Conservation (phyloP, 306 rosid species). For the Quillaja saponaria region DNA sequence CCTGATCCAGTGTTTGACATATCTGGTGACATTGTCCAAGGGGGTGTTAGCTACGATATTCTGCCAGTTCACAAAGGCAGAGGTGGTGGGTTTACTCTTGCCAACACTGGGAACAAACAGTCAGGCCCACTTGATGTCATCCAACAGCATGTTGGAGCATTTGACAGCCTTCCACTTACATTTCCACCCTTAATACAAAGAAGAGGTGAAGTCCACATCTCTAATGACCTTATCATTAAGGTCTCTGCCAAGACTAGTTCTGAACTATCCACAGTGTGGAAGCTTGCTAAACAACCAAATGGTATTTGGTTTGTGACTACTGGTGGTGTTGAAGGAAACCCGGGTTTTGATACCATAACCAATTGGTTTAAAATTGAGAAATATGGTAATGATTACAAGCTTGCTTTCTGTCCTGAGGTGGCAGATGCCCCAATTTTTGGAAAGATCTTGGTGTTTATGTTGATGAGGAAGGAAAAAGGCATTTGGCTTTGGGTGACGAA, state of each 20-base stretch:
- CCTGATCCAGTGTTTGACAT: conserved; percentile 31
- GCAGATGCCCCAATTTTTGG: conserved; percentile 52
- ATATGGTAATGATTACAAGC: conserved; percentile 38
- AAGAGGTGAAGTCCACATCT: conserved; percentile 1
- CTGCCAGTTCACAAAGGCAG: conserved; percentile 19
- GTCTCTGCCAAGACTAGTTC: conserved; percentile 8
- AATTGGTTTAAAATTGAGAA: conserved; percentile 51
- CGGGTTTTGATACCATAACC: conserved; percentile 19
- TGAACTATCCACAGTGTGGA: conserved; percentile 33
- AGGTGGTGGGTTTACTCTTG: conserved; percentile 32
- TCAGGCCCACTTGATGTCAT: conserved; percentile 38
- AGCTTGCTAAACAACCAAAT: conserved; percentile 1
- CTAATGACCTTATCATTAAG: conserved; percentile 39
- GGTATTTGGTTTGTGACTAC: conserved; percentile 25
- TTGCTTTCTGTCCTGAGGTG: conserved; percentile 60
- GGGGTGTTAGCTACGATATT: conserved; percentile 18
- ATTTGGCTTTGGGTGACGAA: conserved; percentile 37
- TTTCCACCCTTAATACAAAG: conserved; percentile 20
- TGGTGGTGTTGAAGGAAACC: conserved; percentile 33
- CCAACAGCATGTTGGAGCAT: neutral
- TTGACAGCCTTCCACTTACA: conserved; percentile 22
- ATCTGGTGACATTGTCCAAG: conserved; percentile 11
- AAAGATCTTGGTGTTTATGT: conserved; percentile 35
- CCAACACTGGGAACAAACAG: conserved; percentile 1
- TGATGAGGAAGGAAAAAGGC: conserved; percentile 29